Evolutionary conservation across 495 filamentous ascomycete species (phyloP).

Genomic region (Neurospora africana): DNA sequence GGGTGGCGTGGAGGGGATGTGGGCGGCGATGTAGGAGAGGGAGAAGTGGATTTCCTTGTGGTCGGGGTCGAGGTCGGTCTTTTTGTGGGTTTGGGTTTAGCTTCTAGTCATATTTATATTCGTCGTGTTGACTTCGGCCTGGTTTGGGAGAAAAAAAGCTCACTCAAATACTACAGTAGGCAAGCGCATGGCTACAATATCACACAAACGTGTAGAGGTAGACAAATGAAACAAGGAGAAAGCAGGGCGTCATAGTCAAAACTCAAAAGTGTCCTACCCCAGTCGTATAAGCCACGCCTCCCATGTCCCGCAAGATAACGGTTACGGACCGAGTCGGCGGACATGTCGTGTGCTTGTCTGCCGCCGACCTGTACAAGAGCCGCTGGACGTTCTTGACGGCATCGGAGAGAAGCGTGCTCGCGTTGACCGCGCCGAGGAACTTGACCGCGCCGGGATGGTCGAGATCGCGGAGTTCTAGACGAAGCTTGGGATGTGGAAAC

Average conservation of each 20-base stretch:
- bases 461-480: conserved; percentile 61
- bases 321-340: conserved; percentile 67
- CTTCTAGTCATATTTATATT: not conserved
- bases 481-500: conserved; percentile 50
- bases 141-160: no score
- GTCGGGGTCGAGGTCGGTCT: conserved; percentile 65
- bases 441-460: conserved; percentile 47
- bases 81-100: not conserved
- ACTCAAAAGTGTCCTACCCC: conserved; percentile 29
- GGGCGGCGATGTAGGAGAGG: conserved; percentile 55
- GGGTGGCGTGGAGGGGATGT: conserved; percentile 18
- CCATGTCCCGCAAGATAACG: conserved; percentile 67
- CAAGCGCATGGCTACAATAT: not conserved
- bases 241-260: not conserved
- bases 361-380: conserved; percentile 46
- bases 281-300: conserved; percentile 80
- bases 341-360: conserved; percentile 26
- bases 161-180: no score
- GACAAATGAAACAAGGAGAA: not conserved
- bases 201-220: not conserved
- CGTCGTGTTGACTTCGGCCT: no score
- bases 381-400: conserved; percentile 56
- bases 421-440: conserved; percentile 54
- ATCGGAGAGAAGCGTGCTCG: conserved; percentile 44
- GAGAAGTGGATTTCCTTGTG: conserved; percentile 95